phyloP scores from a whole-genome alignment of 2,329 filamentous ascomycete species.

The Verruconis gallopava region DNA sequence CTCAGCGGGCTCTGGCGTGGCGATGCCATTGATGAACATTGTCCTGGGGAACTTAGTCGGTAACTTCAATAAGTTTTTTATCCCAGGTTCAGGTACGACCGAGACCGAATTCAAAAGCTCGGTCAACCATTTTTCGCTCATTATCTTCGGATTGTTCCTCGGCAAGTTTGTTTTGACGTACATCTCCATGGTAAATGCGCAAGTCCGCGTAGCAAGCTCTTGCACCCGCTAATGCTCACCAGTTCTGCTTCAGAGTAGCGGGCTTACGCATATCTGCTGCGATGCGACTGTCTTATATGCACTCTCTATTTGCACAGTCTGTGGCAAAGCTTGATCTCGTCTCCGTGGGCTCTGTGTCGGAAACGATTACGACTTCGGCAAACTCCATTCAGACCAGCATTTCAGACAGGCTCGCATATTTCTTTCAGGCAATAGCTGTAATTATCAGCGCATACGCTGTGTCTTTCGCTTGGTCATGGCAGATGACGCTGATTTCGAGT shows the following conservation, averaged over 20 bases:
- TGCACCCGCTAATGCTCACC: too few species aligned
- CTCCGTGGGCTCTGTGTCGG: constrained; percentile 18
- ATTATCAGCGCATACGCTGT: constrained; percentile 23
- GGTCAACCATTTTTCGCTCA: constrained; percentile 32
- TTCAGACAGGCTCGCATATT: constrained; percentile 16
- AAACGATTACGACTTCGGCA: constrained; percentile 18
- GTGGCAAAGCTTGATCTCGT: constrained; percentile 18
- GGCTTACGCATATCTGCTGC: constrained; percentile 18
- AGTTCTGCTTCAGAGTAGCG: constrained; percentile 18
- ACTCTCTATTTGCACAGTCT: constrained; percentile 16
- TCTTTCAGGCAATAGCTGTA: constrained; percentile 22
- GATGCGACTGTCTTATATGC: constrained; percentile 18
- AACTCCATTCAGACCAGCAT: constrained; percentile 19
- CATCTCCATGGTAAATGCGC: constrained; percentile 40
- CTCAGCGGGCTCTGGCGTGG: constrained; percentile 6
- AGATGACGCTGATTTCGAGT: constrained; percentile 18
- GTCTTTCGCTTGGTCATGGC: constrained; percentile 18
- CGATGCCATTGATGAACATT: constrained; percentile 11
- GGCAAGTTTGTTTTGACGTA: constrained; percentile 43
- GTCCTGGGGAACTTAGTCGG: constrained; percentile 10
- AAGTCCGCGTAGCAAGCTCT: too few species aligned
- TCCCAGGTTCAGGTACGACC: constrained; percentile 28
- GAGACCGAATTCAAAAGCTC: constrained; percentile 36
- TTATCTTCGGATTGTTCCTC: constrained; percentile 43
- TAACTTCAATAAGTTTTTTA: constrained; percentile 10